A percentile compares a stretch with the other conserved stretches of the same genome.
phyloP scores from a whole-genome alignment of 2,329 filamentous ascomycete species.

The Teratosphaeria epicoccoides region DNA sequence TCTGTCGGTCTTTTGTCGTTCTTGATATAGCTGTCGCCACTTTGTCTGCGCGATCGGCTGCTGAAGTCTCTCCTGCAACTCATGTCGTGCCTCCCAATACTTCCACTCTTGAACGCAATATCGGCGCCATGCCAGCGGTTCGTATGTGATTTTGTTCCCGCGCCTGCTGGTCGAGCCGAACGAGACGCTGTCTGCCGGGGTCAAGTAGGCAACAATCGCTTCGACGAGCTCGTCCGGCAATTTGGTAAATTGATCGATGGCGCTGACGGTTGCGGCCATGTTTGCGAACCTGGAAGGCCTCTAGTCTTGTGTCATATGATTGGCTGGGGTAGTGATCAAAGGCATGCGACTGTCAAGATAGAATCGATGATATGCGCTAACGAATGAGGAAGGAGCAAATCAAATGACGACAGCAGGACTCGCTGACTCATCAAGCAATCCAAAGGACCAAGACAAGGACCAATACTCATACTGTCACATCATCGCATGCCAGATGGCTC shows the following conservation, averaged over 20 bases:
- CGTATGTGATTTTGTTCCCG: conserved; percentile 55
- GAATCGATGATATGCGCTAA: neutral
- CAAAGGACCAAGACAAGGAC: no score
- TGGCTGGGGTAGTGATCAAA: no score
- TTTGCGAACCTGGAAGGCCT: neutral
- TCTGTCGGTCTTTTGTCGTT: conserved; percentile 26
- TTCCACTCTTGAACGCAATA: conserved; percentile 60
- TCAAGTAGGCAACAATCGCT: conserved; percentile 58
- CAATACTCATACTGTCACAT: no score
- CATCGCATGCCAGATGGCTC: neutral
- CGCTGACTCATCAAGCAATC: neutral
- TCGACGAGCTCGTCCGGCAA: conserved; percentile 81
- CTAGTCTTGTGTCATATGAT: no score
- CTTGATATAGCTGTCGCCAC: conserved; percentile 54
- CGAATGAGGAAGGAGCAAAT: neutral
- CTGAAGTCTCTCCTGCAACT: conserved; percentile 46
- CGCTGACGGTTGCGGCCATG: neutral
- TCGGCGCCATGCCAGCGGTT: conserved; percentile 67
- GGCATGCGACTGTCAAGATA: neutral
- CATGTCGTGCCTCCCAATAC: conserved; percentile 63
- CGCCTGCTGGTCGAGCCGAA: conserved; percentile 52
- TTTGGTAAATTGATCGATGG: neutral
- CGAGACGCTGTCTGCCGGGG: conserved; percentile 40
- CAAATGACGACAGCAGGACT: neutral
- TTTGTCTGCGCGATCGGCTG: conserved; percentile 21